A percentile compares a stretch with the other conserved stretches of the same genome.
These are phyloP conservation scores for Irpex sp. DNA, from an alignment of 1,284 basidiomycete genomes.

Conservation along the genomic window DNA sequence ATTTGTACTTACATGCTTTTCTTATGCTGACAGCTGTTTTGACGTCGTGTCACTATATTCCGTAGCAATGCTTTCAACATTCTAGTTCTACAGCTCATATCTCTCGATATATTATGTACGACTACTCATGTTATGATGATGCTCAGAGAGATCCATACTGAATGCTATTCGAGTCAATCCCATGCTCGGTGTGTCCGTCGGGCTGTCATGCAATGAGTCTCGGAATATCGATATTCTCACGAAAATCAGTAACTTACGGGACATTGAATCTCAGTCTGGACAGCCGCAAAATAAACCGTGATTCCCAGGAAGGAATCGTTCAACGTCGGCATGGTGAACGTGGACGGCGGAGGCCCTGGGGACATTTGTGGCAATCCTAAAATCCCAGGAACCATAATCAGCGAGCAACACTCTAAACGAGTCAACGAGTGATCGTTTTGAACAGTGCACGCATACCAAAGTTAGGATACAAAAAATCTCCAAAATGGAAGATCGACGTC, in stretches of 20 bases:
- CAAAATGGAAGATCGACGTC: constrained; percentile 4
- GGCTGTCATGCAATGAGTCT: constrained; percentile 1
- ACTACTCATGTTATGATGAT: neutral
- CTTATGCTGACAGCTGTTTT: neutral
- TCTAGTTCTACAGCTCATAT: neutral
- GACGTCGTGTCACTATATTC: neutral
- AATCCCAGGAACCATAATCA: neutral
- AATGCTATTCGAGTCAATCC: neutral
- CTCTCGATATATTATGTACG: neutral
- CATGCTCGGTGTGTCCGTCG: constrained; percentile 9
- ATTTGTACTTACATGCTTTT: neutral
- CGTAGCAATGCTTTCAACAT: neutral
- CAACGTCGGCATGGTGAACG: constrained; percentile 1
- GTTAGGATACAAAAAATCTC: constrained; percentile 5
- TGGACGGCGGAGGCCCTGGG: constrained; percentile 4
- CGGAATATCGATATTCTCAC: neutral
- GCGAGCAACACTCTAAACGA: too few relatives aligned
- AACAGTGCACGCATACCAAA: neutral
- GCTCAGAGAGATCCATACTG: neutral
- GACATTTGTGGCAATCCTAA: constrained; percentile 1
- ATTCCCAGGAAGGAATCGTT: neutral
- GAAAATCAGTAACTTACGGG: constrained; percentile 1
- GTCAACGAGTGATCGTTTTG: too few relatives aligned
- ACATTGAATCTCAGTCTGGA: constrained; percentile 1
- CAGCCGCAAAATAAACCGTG: neutral